A percentile compares a stretch with the other conserved stretches of the same genome.
These are phyloP conservation scores for Echinochloa phyllopogon DNA, from an alignment of 176 grass and related monocot genomes.

Conservation along the genomic window DNA sequence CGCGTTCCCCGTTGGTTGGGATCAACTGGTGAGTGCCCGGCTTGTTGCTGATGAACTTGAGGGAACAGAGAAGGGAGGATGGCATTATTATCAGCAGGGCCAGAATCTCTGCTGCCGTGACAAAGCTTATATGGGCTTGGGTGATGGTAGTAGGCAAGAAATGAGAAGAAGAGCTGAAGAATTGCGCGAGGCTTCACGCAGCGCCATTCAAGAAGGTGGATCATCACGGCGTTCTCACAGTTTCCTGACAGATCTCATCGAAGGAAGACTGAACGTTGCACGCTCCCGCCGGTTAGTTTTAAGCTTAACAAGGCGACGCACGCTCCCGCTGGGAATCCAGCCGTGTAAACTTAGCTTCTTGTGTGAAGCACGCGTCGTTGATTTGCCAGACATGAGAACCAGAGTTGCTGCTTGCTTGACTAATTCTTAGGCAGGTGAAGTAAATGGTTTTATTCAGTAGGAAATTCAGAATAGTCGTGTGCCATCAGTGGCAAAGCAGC, in stretches of 20 bases:
- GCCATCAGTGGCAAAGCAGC: too few species aligned
- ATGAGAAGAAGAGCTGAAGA: slow-evolving; percentile 50
- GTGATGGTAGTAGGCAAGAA: slow-evolving; percentile 3
- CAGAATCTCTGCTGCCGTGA: slow-evolving; percentile 33
- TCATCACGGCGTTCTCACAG: too few species aligned
- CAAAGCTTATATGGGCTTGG: slow-evolving; percentile 65
- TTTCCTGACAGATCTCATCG: slow-evolving; percentile 50
- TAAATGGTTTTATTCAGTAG: too few species aligned
- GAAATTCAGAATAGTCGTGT: too few species aligned
- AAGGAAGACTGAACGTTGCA: slow-evolving; percentile 33
- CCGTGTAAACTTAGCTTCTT: too few species aligned
- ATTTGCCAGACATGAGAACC: too few species aligned
- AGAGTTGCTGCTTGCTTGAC: too few species aligned
- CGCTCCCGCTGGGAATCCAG: too few species aligned
- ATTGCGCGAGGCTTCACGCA: slow-evolving; percentile 24
- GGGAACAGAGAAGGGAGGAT: slow-evolving; percentile 34
- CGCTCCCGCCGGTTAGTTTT: too few species aligned
- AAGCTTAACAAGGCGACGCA: too few species aligned
- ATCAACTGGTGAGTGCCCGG: slow-evolving; percentile 54
- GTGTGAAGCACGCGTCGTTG: too few species aligned
- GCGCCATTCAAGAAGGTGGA: slow-evolving; percentile 37
- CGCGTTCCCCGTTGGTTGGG: slow-evolving; percentile 58
- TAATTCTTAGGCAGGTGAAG: too few species aligned
- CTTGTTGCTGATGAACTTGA: slow-evolving; percentile 66
- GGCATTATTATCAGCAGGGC: slow-evolving; percentile 39